Base-by-base conservation (phyloP, 1,284 basidiomycete genomes). In the Puccinia polysora region DNA sequence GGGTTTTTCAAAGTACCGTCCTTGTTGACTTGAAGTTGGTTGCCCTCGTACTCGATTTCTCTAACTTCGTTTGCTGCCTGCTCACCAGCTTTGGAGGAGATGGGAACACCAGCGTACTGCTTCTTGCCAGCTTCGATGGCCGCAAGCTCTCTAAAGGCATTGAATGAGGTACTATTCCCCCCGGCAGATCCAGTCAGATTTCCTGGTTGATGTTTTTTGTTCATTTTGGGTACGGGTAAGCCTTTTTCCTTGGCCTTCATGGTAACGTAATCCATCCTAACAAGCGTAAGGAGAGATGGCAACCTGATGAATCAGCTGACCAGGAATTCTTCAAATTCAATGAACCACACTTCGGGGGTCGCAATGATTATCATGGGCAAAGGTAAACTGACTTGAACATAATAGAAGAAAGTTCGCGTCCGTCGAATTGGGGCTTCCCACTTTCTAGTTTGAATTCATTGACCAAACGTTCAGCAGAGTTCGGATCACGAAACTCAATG, bases 221-320 rank as follows among this genome's bases (percentile, higher is more conserved):
- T n/a, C 20, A 71, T 59, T 23, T 53, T 43, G 36, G 70, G 70
- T 18, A 47, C 56, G 3, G 70, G 70, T 47, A 64, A 40, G 7
- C 70, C 70, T 45, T 63, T 64, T 56, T 73, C 70, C 10, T 65
- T 50, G 38, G 70, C 70, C 50, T 73, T 73, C 70, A 73, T 65
- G 10, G 62, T 65, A 18, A 73, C 50, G 23, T 73, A 73, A 56
- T 73, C 70, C 45, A 73, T 73, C 28, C 70, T 73, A 30, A 60
- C 18, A 45, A 32, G 36, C 20, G 12, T 8, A 15, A 60, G 32
- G 25, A 28, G 23, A 58, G n/a, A n/a, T n/a, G n/a, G n/a, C n/a
- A n/a, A n/a, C n/a, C n/a, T 64, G 6, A 5, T 15, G n/a, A 32
- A 50, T 28, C 6, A n/a, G n/a, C 14, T 20, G 30, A 45, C 20